Evolutionary conservation across 2,329 filamentous ascomycete species (phyloP).

Genomic region (Fusarium chlamydosporum): DNA sequence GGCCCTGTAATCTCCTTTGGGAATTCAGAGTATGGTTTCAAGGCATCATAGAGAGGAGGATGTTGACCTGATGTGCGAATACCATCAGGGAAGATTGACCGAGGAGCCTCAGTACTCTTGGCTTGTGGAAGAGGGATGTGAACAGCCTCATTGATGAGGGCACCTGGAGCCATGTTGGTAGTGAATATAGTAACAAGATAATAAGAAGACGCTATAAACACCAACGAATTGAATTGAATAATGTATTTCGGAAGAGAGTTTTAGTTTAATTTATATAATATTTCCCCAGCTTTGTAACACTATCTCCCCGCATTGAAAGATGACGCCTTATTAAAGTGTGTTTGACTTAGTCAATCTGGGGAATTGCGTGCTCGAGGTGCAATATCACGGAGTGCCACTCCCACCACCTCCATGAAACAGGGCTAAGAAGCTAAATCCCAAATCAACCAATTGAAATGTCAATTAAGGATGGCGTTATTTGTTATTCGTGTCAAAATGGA

Average conservation of each 20-base stretch:
- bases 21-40: conserved; percentile 78
- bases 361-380: conserved; percentile 49
- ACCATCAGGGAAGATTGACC: conserved; percentile 61
- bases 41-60: conserved; percentile 73
- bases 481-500: conserved; percentile 5
- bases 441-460: conserved; percentile 20
- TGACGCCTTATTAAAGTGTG: conserved; percentile 44
- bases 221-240: conserved; percentile 14
- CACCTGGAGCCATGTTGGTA: conserved; percentile 48
- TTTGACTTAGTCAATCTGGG: conserved; percentile 10
- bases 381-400: conserved; percentile 50
- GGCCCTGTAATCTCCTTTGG: conserved; percentile 78
- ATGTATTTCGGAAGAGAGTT: conserved; percentile 2
- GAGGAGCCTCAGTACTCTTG: conserved; percentile 49
- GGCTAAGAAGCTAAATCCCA: conserved; percentile 8
- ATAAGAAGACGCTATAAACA: conserved; percentile 1
- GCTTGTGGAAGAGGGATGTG: conserved; percentile 36
- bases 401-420: conserved; percentile 29
- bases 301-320: conserved; percentile 40
- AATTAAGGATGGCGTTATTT: conserved; percentile 37
- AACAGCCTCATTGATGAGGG: conserved; percentile 42
- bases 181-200: neutral
- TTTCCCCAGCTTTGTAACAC: conserved; percentile 8
- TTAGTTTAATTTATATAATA: conserved; percentile 33
- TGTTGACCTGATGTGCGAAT: conserved; percentile 77